Conservation (phyloP, 164 flowering plant genomes). For the Dillenia suffruticosa region DNA sequence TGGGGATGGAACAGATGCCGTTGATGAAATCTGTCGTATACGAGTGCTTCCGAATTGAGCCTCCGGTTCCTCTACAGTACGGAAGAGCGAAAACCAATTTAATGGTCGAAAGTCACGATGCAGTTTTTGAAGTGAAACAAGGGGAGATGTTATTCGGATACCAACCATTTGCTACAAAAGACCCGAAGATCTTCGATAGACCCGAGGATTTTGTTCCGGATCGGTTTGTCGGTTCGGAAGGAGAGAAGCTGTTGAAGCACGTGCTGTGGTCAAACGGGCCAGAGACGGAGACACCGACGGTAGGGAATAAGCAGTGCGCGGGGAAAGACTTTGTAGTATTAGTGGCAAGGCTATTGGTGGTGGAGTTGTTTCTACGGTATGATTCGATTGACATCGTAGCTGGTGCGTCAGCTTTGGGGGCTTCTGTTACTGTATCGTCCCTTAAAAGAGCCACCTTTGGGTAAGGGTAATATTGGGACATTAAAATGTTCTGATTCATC, state of each 20-base stretch:
- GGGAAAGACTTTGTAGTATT: conserved; percentile 84
- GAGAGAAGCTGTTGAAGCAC: conserved; percentile 57
- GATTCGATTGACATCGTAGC: conserved; percentile 68
- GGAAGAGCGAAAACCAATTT: conserved; percentile 60
- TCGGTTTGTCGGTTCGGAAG: conserved; percentile 61
- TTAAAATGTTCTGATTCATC: too few species aligned
- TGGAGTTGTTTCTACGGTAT: conserved; percentile 67
- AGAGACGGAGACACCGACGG: conserved; percentile 56
- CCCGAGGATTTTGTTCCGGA: conserved; percentile 71
- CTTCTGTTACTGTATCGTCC: conserved; percentile 50
- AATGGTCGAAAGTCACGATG: conserved; percentile 64
- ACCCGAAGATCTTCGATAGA: conserved; percentile 61
- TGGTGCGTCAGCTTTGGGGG: conserved; percentile 41
- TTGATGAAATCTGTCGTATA: conserved; percentile 74
- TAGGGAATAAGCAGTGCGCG: conserved; percentile 73
- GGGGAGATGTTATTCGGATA: conserved; percentile 79
- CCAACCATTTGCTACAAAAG: conserved; percentile 81
- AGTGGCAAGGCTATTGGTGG: conserved; percentile 53
- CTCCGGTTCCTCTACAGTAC: conserved; percentile 71
- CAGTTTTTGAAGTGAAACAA: conserved; percentile 44
- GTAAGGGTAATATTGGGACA: not conserved
- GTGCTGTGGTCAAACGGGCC: conserved; percentile 89
- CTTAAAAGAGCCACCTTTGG: conserved; percentile 54
- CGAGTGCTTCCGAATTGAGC: conserved; percentile 71
- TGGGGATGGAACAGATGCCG: conserved; percentile 63